These are phyloP conservation scores for Rhizopogon vesiculosus DNA, from an alignment of 768 basidiomycete species.

Conservation along the genomic window DNA sequence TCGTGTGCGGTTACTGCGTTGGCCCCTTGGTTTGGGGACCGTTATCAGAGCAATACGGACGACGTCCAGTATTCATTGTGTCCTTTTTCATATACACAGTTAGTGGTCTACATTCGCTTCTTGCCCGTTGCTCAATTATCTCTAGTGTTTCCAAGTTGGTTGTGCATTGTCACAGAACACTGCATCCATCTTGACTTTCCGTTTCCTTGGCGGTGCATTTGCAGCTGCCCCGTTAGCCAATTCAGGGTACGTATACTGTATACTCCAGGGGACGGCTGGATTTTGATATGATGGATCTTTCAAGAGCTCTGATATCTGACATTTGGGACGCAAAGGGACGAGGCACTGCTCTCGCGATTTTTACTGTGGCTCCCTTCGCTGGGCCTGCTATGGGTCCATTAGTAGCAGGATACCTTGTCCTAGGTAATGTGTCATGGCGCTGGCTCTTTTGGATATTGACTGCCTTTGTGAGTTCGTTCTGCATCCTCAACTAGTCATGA, in stretches of 20 bases:
- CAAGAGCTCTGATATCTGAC: constrained; percentile 49
- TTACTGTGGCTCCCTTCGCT: constrained; percentile 61
- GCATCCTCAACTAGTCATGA: not conserved
- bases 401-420: constrained; percentile 40
- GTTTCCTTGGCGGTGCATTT: constrained; percentile 68
- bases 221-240: constrained; percentile 68
- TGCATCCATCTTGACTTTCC: constrained; percentile 57
- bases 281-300: not conserved
- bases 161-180: constrained; percentile 59
- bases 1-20: constrained; percentile 64
- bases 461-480: constrained; percentile 41
- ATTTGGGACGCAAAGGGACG: constrained; percentile 59
- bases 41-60: constrained; percentile 50
- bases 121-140: not conserved
- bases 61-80: constrained; percentile 52
- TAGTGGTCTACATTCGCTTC: constrained; percentile 10
- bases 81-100: constrained; percentile 55
- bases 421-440: constrained; percentile 46
- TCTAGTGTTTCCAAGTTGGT: constrained; percentile 56
- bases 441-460: constrained; percentile 66
- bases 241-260: constrained; percentile 43
- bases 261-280: not conserved
- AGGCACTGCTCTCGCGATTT: constrained; percentile 63
- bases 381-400: constrained; percentile 61
- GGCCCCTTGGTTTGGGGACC: constrained; percentile 61